These are phyloP conservation scores for Cucurbita ficifolia DNA, from an alignment of 306 rosid genomes.

Conservation along the genomic window DNA sequence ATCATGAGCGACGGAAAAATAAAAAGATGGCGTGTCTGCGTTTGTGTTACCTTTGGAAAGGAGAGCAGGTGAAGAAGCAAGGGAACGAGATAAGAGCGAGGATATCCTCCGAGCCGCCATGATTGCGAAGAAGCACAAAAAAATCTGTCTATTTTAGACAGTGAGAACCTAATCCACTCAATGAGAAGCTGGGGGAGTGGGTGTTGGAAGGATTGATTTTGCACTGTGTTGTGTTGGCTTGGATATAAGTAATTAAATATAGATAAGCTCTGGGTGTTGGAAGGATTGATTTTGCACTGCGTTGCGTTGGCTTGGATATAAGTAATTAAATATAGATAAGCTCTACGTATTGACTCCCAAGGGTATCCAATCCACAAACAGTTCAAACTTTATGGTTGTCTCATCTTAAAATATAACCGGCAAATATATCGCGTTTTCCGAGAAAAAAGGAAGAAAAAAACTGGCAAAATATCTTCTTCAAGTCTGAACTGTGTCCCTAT, in stretches of 20 bases:
- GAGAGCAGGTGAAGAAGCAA: conserved; percentile 27
- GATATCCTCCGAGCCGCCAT: conserved; percentile 51
- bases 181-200: not conserved
- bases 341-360: not conserved
- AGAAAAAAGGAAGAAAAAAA: not conserved
- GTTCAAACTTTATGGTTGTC: no score
- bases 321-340: not conserved
- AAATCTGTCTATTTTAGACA: not conserved
- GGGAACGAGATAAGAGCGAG: conserved; percentile 34
- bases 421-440: not conserved
- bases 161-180: not conserved
- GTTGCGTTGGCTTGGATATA: not conserved
- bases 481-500: not conserved
- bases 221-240: not conserved
- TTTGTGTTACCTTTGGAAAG: conserved; percentile 27
- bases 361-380: not conserved
- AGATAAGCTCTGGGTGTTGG: no score
- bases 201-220: not conserved
- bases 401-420: no score
- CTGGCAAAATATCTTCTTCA: not conserved
- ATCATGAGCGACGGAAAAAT: not conserved
- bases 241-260: no score
- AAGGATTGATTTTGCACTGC: no score
- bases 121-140: not conserved
- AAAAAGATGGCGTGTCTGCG: not conserved